Evolutionary conservation across 2,329 filamentous ascomycete genomes (phyloP), one percentile per base, ranked within the genome.

Genomic region (Microdochium paspali): DNA sequence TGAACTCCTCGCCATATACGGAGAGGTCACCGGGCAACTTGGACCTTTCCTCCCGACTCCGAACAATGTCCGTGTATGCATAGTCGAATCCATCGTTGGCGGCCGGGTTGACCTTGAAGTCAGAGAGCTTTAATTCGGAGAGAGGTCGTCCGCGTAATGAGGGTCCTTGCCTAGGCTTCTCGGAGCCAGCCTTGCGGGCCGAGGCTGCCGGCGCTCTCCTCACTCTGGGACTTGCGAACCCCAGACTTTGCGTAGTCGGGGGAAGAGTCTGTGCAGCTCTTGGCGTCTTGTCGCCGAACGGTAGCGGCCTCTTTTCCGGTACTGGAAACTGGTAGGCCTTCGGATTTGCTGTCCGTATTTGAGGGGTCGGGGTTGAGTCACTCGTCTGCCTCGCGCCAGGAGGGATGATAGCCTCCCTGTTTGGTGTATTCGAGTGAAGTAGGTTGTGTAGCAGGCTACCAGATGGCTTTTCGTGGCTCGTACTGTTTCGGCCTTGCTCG

Each of bases 31-130:
- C 35, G 2, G 80, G 75, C 10, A 95, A 70, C 50, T 79, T 84
- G 45, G 82, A 79, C 30, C 88, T 82, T 35, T 85, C 79, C 10
- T 80, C 76, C 53, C 76, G 84, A 47, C 77, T 79, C 46, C 90
- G 82, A 13, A 94, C 77, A 1, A 90, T 83, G 49, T 91, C 85
- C 1, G 76, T 71, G 60, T 81, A 95, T 10, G 88, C 87, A 63
- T 80, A 88, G 47, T 82, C 76, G 40, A 81, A 70, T 2, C 87
- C 86, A 39, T 84, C 75, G 53, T 90, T 91, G 54, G 72, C 76
- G 4, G 70, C 68, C 0, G 87, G 83, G 53, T 95, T 95, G 56
- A 93, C 72, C 61, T 84, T 91, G 71, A 95, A 96, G 64, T 95
- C 84, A 12, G 80, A 77, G 1, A 85, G 68, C 13, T 68, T 68